Evolutionary conservation across 192 early-diverging fungal genomes (phyloP), one percentile per base, ranked within the genome.

Genomic region (Funneliformis geosporum): DNA sequence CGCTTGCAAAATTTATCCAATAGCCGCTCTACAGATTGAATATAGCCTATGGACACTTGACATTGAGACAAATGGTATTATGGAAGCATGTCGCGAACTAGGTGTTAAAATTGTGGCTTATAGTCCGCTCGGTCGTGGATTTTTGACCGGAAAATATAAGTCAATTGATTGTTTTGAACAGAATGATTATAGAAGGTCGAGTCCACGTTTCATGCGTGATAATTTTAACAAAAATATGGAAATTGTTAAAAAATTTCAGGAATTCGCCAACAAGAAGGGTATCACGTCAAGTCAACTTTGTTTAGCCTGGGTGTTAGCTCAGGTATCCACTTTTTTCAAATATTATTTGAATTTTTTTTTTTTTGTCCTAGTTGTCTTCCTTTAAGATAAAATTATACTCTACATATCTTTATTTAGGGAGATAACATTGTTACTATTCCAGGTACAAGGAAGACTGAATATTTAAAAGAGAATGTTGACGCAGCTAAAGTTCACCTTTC

Each of bases 31-130:
- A 2, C 9, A 68, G 66, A 68, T 68, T 5, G 66, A 68, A 68
- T 68, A 68, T 68, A 68, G 66, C 12, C 66, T 38, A 12, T 68
- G 61, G 61, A 64, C 23, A n/a, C 61, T 64, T 28, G 10, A 64
- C n/a, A 64, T 64, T n/a, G 91, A 93, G 81, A 89, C 83, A 5
- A 87, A 91, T 60, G 93, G 90, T 2, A 76, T 94, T 33, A 87
- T 94, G n/a, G 86, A 90, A 38, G 83, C 90, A 18, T 94, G 93
- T 81, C 89, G 91, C 67, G 91, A 93, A 76, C 86, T 94, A 5
- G 92, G 92, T 39, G 86, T 95, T 60, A 91, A 87, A 21, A 78
- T 93, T 10, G 84, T 96, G n/a, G 92, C 95, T 0, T 91, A 93
- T 69, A 91, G 92, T 6, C 92, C 92, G 1, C 77, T 95, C 8